These are phyloP conservation scores for Talaromyces verruculosus DNA, from an alignment of 2,329 filamentous ascomycete genomes.

Conservation along the genomic window DNA sequence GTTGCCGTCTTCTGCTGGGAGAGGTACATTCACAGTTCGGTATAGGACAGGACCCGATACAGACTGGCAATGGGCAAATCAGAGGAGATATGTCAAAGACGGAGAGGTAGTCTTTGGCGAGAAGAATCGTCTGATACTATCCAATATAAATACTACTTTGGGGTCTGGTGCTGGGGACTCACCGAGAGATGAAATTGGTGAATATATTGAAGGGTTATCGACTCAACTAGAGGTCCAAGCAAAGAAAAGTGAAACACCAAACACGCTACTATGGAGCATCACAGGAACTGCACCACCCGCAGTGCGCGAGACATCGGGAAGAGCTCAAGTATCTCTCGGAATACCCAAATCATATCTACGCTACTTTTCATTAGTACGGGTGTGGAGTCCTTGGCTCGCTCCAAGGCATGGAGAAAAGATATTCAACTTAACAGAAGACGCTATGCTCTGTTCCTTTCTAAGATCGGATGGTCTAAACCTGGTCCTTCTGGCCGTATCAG, in stretches of 20 bases:
- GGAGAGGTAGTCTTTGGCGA: conserved; percentile 45
- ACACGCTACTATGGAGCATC: conserved; percentile 42
- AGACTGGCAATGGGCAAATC: conserved; percentile 49
- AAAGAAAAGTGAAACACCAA: conserved; percentile 43
- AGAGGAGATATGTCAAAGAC: conserved; percentile 40
- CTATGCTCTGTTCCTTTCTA: conserved; percentile 74
- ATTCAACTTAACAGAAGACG: conserved; percentile 73
- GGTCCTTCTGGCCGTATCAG: conserved; percentile 75
- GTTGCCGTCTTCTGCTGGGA: conserved; percentile 31
- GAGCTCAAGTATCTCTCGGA: conserved; percentile 60
- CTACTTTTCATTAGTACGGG: conserved; percentile 79
- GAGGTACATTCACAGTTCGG: conserved; percentile 45
- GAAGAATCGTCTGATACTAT: conserved; percentile 23
- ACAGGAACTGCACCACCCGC: conserved; percentile 62
- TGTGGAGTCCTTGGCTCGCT: conserved; percentile 81
- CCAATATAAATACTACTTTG: not conserved
- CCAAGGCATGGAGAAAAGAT: conserved; percentile 74
- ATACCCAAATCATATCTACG: conserved; percentile 63
- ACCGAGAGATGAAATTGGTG: conserved; percentile 27
- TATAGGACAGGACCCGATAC: conserved; percentile 40
- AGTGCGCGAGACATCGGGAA: conserved; percentile 55
- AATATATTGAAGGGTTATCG: conserved; percentile 39
- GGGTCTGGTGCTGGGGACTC: conserved; percentile 16
- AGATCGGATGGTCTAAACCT: conserved; percentile 69
- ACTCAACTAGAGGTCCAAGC: conserved; percentile 36